These are phyloP conservation scores for Solanum rostratum DNA, from an alignment of 257 asterid genomes.

Conservation along the genomic window DNA sequence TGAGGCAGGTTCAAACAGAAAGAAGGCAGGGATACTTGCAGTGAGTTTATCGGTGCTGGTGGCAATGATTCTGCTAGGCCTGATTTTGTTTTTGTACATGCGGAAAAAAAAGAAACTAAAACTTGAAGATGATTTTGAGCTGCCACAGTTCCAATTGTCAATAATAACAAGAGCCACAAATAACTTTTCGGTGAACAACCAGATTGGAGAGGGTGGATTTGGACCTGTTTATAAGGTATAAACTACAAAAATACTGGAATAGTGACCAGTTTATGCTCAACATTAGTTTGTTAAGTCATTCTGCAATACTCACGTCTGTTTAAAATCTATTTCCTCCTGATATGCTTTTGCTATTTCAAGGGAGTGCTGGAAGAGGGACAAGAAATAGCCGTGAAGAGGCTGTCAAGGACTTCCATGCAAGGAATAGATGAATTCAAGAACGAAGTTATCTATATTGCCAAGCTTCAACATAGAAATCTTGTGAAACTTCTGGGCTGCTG, in stretches of 20 bases:
- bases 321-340: background rate
- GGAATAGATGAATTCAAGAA: slow-evolving; percentile 29
- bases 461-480: slow-evolving; percentile 16
- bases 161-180: slow-evolving; percentile 12
- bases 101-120: background rate
- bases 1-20: background rate
- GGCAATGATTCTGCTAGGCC: background rate
- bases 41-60: background rate
- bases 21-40: background rate
- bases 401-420: slow-evolving; percentile 22
- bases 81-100: background rate
- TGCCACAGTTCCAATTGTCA: slow-evolving; percentile 7
- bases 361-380: slow-evolving; percentile 10
- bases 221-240: background rate
- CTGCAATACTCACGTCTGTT: background rate
- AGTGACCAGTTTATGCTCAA: background rate
- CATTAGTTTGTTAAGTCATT: background rate
- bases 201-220: background rate
- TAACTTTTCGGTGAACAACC: background rate
- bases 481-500: background rate
- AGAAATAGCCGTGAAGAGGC: slow-evolving; percentile 30
- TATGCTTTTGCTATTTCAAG: background rate
- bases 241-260: background rate
- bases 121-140: slow-evolving; percentile 4
- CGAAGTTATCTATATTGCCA: slow-evolving; percentile 15